phyloP scores from a whole-genome alignment of 805 yeast genomes.

The Candida arabinofermentans region DNA sequence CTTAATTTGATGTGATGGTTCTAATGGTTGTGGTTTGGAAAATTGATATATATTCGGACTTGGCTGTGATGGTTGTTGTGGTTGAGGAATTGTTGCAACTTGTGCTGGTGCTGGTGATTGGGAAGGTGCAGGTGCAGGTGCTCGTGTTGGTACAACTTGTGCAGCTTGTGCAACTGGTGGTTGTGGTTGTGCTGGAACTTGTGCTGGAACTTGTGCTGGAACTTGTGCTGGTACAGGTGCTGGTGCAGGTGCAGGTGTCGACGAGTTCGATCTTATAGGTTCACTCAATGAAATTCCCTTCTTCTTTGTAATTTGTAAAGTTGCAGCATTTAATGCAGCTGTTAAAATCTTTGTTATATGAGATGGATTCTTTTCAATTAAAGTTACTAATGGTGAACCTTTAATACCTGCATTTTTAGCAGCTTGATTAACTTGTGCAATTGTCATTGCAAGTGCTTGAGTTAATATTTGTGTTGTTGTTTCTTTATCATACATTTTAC shows the following conservation, averaged over 20 bases:
- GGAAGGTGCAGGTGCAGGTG: not conserved
- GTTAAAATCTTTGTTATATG: slow-evolving; percentile 76
- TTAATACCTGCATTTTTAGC: slow-evolving; percentile 81
- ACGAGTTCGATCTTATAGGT: slow-evolving; percentile 6
- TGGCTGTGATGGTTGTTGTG: too few species aligned
- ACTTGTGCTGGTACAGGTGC: not conserved
- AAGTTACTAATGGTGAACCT: slow-evolving; percentile 71
- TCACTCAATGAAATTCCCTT: slow-evolving; percentile 34
- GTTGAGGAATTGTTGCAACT: too few species aligned
- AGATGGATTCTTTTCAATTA: slow-evolving; percentile 77
- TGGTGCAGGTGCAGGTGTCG: slow-evolving; percentile 27
- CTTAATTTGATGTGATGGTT: too few species aligned
- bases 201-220: not conserved
- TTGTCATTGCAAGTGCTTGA: slow-evolving; percentile 88
- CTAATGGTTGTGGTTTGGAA: too few species aligned
- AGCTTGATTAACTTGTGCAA: slow-evolving; percentile 83
- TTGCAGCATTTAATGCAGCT: slow-evolving; percentile 77
- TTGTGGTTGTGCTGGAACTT: too few species aligned
- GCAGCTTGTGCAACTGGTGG: not conserved
- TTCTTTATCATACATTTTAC: slow-evolving; percentile 73
- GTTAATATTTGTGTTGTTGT: slow-evolving; percentile 82
- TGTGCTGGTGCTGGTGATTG: not conserved
- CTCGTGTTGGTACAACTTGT: not conserved
- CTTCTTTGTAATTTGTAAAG: slow-evolving; percentile 55
- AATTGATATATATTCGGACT: too few species aligned